Percentiles rank a stretch among this genome's conserved stretches.
These are phyloP conservation scores for Alternaria arborescens DNA, from an alignment of 2,329 filamentous ascomycete genomes.

Conservation along the genomic window DNA sequence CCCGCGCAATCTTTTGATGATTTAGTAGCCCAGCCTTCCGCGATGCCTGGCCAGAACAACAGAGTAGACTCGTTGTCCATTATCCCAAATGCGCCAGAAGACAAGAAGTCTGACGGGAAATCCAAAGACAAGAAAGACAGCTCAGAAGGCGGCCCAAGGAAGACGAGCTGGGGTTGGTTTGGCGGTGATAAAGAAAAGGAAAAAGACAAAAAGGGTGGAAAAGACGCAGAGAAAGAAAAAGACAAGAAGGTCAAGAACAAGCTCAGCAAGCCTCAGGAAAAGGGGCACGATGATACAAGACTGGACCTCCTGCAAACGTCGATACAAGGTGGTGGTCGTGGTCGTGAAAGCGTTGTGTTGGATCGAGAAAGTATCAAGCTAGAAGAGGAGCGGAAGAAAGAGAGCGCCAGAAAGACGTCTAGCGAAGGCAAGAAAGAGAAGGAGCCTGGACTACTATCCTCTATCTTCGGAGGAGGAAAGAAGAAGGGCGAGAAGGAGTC, in stretches of 20 bases:
- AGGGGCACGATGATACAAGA: constrained; percentile 76
- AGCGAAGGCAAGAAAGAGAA: constrained; percentile 84
- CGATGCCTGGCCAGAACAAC: constrained; percentile 71
- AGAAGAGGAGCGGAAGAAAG: constrained; percentile 84
- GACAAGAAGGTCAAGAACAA: constrained; percentile 65
- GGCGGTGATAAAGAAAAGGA: constrained; percentile 71
- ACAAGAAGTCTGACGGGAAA: constrained; percentile 78
- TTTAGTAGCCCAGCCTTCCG: constrained; percentile 70
- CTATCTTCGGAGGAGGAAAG: constrained; percentile 88
- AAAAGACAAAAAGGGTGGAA: constrained; percentile 67
- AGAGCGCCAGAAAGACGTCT: constrained; percentile 74
- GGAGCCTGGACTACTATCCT: constrained; percentile 85
- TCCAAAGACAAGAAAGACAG: constrained; percentile 75
- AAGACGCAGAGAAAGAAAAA: constrained; percentile 51
- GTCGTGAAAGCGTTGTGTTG: constrained; percentile 83
- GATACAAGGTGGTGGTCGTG: constrained; percentile 71
- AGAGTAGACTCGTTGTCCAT: constrained; percentile 81
- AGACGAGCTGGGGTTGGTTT: constrained; percentile 87
- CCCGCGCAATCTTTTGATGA: constrained; percentile 67
- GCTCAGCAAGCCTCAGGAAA: constrained; percentile 67
- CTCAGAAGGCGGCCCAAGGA: constrained; percentile 69
- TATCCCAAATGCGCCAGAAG: constrained; percentile 76
- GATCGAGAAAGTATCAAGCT: constrained; percentile 80
- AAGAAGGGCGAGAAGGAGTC: constrained; percentile 84
- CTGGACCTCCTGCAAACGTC: constrained; percentile 88